A percentile compares a stretch with the other conserved stretches of the same genome.
These are phyloP conservation scores for Pyrenophora seminiperda DNA, from an alignment of 2,329 filamentous ascomycete species.

Conservation along the genomic window DNA sequence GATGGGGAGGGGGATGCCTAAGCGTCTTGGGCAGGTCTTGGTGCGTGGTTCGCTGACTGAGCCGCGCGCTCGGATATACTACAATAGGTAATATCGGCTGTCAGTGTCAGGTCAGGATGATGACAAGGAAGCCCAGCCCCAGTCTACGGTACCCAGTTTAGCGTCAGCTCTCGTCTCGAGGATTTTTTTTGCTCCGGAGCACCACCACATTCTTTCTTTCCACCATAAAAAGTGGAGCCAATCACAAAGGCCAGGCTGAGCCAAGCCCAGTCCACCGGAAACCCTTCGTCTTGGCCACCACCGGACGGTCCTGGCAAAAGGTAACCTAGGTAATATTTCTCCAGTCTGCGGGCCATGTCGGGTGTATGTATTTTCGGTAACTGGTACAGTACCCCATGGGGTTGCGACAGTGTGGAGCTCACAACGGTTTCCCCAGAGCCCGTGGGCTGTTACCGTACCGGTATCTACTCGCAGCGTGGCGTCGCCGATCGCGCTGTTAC, in stretches of 20 bases:
- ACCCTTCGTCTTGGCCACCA: conserved; percentile 20
- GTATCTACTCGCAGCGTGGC: background rate
- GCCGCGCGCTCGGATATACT: conserved; percentile 9
- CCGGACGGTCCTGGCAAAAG: conserved; percentile 2
- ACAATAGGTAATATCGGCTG: too few relatives aligned
- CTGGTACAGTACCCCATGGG: conserved; percentile 3
- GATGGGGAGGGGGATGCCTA: conserved; percentile 4
- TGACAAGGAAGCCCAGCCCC: conserved; percentile 11
- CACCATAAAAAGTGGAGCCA: conserved; percentile 10
- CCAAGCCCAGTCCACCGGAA: conserved; percentile 20
- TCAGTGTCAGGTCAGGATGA: too few relatives aligned
- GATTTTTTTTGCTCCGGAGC: background rate
- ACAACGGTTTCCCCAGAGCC: background rate
- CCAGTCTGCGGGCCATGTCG: conserved; percentile 21
- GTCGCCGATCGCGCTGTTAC: too few relatives aligned
- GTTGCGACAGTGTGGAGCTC: background rate
- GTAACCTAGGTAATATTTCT: background rate
- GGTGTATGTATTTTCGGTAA: conserved; percentile 5
- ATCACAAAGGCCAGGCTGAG: conserved; percentile 19
- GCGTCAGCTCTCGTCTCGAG: conserved; percentile 25
- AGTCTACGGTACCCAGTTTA: conserved; percentile 13
- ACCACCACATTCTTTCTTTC: background rate
- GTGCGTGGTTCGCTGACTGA: conserved; percentile 12
- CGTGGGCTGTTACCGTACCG: background rate
- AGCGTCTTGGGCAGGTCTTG: conserved; percentile 16